A percentile compares a stretch with the other conserved stretches of the same genome.
Evolutionary conservation across 768 basidiomycete genomes (phyloP).

Genomic region (Amanita muscaria): DNA sequence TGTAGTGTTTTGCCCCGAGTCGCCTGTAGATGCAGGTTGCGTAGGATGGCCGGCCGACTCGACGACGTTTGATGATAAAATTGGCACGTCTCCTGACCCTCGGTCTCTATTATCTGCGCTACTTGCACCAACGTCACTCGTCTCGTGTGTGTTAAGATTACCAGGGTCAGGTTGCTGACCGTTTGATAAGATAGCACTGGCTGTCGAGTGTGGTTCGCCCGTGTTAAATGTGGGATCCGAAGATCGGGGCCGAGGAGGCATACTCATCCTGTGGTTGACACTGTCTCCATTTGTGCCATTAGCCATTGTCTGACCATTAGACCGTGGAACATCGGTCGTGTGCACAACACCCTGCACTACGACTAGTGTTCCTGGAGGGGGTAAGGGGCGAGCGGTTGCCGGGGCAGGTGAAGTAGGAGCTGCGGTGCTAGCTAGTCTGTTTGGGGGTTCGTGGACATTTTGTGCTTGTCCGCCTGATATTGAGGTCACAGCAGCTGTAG

Average conservation of each 20-base stretch:
- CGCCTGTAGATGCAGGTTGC: constrained; percentile 2
- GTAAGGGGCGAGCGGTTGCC: constrained; percentile 40
- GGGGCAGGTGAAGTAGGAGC: constrained; percentile 14
- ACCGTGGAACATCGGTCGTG: constrained; percentile 54
- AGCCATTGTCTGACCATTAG: neutral
- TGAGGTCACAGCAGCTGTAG: constrained; percentile 4
- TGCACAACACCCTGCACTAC: constrained; percentile 81
- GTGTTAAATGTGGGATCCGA: constrained; percentile 12
- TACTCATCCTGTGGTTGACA: constrained; percentile 21
- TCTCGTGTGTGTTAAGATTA: neutral
- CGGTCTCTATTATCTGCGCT: neutral
- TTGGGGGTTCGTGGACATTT: too few relatives aligned
- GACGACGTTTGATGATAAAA: neutral
- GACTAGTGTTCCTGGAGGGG: constrained; percentile 69
- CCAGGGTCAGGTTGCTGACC: neutral
- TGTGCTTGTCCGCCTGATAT: too few relatives aligned
- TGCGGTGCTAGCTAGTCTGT: constrained; percentile 7
- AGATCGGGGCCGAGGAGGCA: constrained; percentile 29
- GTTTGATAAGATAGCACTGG: neutral
- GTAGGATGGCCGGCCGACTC: neutral
- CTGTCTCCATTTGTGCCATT: neutral
- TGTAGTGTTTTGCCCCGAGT: neutral
- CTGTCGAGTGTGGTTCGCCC: neutral
- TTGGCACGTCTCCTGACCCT: neutral
- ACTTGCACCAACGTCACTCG: neutral